Percentiles rank a stretch among this genome's conserved stretches.
phyloP scores from a whole-genome alignment of 2,329 filamentous ascomycete genomes.

The Monosporascus sp. region DNA sequence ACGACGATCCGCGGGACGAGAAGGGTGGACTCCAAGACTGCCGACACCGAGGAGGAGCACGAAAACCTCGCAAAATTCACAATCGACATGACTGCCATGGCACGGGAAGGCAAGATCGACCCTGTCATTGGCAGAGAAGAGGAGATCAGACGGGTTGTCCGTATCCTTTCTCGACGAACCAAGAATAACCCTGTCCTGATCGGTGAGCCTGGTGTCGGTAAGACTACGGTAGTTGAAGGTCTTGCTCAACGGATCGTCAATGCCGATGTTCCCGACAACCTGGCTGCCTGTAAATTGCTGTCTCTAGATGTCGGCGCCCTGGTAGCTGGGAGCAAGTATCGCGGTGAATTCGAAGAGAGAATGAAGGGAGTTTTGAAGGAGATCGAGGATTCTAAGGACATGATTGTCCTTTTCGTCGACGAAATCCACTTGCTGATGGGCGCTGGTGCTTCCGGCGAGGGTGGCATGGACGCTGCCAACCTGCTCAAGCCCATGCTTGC shows the following conservation, averaged over 20 bases:
- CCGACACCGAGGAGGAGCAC: slow-evolving; percentile 85
- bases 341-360: slow-evolving; percentile 96
- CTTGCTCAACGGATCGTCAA: slow-evolving; percentile 94
- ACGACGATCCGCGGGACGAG: slow-evolving; percentile 87
- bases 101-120: slow-evolving; percentile 94
- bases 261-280: slow-evolving; percentile 89
- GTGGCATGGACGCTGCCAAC: slow-evolving; percentile 98
- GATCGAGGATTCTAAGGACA: slow-evolving; percentile 89
- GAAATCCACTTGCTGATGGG: slow-evolving; percentile 99
- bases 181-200: slow-evolving; percentile 99
- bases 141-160: slow-evolving; percentile 86
- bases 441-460: slow-evolving; percentile 87
- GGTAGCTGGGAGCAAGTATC: slow-evolving; percentile 96
- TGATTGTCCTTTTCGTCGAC: slow-evolving; percentile 96
- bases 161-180: slow-evolving; percentile 86
- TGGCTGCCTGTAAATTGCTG: slow-evolving; percentile 88
- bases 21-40: slow-evolving; percentile 92
- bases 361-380: slow-evolving; percentile 99
- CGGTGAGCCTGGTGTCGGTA: slow-evolving; percentile 95
- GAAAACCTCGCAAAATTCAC: slow-evolving; percentile 98
- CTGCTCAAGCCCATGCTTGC: slow-evolving; percentile 97
- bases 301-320: slow-evolving; percentile 93
- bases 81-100: slow-evolving; percentile 96
- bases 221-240: slow-evolving; percentile 96
- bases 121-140: slow-evolving; percentile 96